A percentile compares a stretch with the other conserved stretches of the same genome.
phyloP scores from a whole-genome alignment of 2,329 filamentous ascomycete genomes.

The Colletotrichum destructivum region DNA sequence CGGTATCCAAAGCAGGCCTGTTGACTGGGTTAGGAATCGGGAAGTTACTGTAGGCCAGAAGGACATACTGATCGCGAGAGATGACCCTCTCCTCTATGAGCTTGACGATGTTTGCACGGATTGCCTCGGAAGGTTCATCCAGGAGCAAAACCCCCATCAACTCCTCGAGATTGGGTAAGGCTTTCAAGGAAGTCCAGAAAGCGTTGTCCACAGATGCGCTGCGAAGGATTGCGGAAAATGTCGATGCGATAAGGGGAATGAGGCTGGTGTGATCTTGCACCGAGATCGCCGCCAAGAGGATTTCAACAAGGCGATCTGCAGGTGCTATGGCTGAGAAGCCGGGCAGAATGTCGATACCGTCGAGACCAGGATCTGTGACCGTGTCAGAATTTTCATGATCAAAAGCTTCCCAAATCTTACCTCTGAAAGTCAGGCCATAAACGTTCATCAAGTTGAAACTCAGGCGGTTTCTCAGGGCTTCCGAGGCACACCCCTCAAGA shows the following conservation, averaged over 20 bases:
- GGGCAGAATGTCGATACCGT: not conserved
- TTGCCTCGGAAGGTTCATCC: constrained; percentile 51
- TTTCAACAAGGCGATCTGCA: constrained; percentile 49
- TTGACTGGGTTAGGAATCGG: constrained; percentile 37
- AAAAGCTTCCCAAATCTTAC: constrained; percentile 52
- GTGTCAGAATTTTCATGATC: constrained; percentile 42
- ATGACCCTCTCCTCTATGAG: constrained; percentile 52
- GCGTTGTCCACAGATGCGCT: constrained; percentile 54
- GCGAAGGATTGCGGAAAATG: constrained; percentile 58
- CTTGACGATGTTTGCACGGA: constrained; percentile 55
- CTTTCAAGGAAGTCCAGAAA: constrained; percentile 58
- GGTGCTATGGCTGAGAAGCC: constrained; percentile 45
- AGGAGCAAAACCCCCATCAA: constrained; percentile 56
- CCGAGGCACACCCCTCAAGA: constrained; percentile 47
- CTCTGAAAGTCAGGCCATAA: constrained; percentile 69
- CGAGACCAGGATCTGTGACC: constrained; percentile 44
- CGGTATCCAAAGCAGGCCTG: constrained; percentile 49
- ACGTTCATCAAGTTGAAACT: constrained; percentile 70
- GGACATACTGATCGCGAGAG: constrained; percentile 35
- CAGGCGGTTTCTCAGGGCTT: constrained; percentile 64
- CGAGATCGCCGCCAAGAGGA: constrained; percentile 46
- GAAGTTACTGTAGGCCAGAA: constrained; percentile 35
- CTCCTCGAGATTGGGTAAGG: constrained; percentile 46
- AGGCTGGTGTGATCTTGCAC: constrained; percentile 27
- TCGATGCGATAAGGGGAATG: constrained; percentile 47